phyloP scores from a whole-genome alignment of 2,329 filamentous ascomycete species.

The Penicillium olsonii region DNA sequence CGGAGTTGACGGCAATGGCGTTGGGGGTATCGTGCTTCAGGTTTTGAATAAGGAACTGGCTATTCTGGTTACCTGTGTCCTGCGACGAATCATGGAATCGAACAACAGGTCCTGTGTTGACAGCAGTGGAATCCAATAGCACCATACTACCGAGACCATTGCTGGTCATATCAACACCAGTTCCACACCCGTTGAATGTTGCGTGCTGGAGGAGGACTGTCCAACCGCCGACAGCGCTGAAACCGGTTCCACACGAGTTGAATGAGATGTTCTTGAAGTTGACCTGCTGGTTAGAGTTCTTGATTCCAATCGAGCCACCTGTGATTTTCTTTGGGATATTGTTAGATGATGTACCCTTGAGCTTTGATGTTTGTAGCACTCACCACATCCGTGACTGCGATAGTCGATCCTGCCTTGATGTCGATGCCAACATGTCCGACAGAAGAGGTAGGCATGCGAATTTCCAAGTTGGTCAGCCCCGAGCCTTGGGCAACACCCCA shows the following conservation, averaged over 20 bases:
- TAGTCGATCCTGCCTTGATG: slow-evolving; percentile 26
- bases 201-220: slow-evolving; percentile 30
- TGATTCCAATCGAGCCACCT: slow-evolving; percentile 32
- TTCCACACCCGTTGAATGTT: slow-evolving; percentile 29
- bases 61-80: slow-evolving; percentile 28
- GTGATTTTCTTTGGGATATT: slow-evolving; percentile 19
- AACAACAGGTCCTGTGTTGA: slow-evolving; percentile 27
- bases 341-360: slow-evolving; percentile 5
- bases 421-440: slow-evolving; percentile 32
- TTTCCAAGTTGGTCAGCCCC: slow-evolving; percentile 33
- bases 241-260: slow-evolving; percentile 58
- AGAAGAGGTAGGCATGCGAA: slow-evolving; percentile 34
- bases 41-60: slow-evolving; percentile 33
- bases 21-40: slow-evolving; percentile 22
- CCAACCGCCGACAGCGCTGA: slow-evolving; percentile 42
- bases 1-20: slow-evolving; percentile 32
- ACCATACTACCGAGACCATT: slow-evolving; percentile 29
- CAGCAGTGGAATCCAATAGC: slow-evolving; percentile 30
- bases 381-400: slow-evolving; percentile 31
- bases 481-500: slow-evolving; percentile 39
- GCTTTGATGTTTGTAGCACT: neutral
- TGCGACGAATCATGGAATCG: slow-evolving; percentile 31
- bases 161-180: slow-evolving; percentile 31
- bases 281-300: slow-evolving; percentile 34
- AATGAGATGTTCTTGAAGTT: slow-evolving; percentile 56